These are phyloP conservation scores for Gleditsia sinensis DNA, from an alignment of 306 rosid genomes.

Conservation along the genomic window DNA sequence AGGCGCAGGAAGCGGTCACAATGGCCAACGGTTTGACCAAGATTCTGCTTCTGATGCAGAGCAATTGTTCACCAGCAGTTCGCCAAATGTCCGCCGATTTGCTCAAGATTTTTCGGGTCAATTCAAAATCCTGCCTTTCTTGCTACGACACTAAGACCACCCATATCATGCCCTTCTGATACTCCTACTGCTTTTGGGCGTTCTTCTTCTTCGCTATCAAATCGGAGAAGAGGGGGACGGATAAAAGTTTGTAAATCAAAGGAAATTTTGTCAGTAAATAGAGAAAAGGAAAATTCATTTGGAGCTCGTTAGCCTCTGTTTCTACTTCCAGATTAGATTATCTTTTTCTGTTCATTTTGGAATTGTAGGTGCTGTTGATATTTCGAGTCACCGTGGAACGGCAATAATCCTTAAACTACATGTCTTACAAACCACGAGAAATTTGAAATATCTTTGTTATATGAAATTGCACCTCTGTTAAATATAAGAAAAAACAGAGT, in stretches of 20 bases:
- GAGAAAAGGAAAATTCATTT: slow-evolving; percentile 37
- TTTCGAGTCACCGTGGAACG: slow-evolving; percentile 2
- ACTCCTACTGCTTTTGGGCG: too few species aligned
- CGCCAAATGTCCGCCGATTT: slow-evolving; percentile 80
- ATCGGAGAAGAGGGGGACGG: not conserved
- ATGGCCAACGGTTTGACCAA: slow-evolving; percentile 70
- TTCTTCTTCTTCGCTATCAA: not conserved
- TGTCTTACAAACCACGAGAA: not conserved
- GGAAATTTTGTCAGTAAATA: slow-evolving; percentile 59
- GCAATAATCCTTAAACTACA: not conserved
- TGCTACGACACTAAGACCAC: slow-evolving; percentile 78
- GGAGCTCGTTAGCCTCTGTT: not conserved
- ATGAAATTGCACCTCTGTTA: not conserved
- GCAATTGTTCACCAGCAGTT: slow-evolving; percentile 68
- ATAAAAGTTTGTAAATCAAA: slow-evolving; percentile 53
- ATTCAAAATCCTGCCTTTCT: slow-evolving; percentile 58
- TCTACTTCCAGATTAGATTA: not conserved
- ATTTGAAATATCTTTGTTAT: not conserved
- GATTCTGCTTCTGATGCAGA: slow-evolving; percentile 76
- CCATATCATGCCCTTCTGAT: slow-evolving; percentile 82
- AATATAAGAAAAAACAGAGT: not conserved
- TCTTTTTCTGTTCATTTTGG: not conserved
- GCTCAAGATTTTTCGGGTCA: slow-evolving; percentile 70
- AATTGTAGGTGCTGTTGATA: not conserved
- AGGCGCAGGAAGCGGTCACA: slow-evolving; percentile 65